A percentile compares a stretch with the other conserved stretches of the same genome.
Evolutionary conservation across 208 protist genomes (phyloP).

Genomic region (Trypanosoma mega): DNA sequence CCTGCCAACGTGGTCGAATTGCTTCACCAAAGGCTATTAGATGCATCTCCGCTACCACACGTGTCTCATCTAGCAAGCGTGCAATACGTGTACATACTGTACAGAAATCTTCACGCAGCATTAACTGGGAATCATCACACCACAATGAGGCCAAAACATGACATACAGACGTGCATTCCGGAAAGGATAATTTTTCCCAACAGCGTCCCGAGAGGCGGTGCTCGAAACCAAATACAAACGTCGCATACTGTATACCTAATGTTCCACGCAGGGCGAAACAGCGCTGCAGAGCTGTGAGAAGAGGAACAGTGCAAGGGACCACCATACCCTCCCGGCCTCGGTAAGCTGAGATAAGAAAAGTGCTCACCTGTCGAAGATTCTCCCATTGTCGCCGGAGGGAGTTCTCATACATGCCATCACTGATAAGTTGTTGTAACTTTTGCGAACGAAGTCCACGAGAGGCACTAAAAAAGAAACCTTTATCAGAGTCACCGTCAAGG

Average conservation of each 20-base stretch:
- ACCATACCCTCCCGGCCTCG: constrained; percentile 65
- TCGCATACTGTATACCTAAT: constrained; percentile 58
- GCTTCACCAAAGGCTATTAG: constrained; percentile 71
- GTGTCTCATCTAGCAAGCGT: constrained; percentile 67
- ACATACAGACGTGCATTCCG: constrained; percentile 60
- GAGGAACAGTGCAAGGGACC: constrained; percentile 50
- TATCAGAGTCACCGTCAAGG: constrained; percentile 17
- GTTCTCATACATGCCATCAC: constrained; percentile 21
- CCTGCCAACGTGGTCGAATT: constrained; percentile 84
- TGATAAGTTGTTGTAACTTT: constrained; percentile 17
- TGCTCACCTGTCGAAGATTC: constrained; percentile 78
- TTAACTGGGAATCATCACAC: constrained; percentile 78
- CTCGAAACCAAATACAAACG: constrained; percentile 79
- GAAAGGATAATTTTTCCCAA: constrained; percentile 58
- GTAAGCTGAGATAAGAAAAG: constrained; percentile 64
- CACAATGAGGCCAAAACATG: constrained; percentile 59
- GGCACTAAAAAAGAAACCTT: constrained; percentile 5
- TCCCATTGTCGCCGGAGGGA: constrained; percentile 77
- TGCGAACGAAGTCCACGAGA: not conserved
- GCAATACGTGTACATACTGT: constrained; percentile 46
- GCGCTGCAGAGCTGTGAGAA: constrained; percentile 69
- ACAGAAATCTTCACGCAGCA: constrained; percentile 58
- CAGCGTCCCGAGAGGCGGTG: constrained; percentile 60
- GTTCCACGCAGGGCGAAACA: constrained; percentile 64
- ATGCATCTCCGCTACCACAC: constrained; percentile 79